Percentiles rank a stretch among this genome's conserved stretches.
phyloP scores from a whole-genome alignment of 192 early-diverging fungal genomes.

The Dissophora ornata region DNA sequence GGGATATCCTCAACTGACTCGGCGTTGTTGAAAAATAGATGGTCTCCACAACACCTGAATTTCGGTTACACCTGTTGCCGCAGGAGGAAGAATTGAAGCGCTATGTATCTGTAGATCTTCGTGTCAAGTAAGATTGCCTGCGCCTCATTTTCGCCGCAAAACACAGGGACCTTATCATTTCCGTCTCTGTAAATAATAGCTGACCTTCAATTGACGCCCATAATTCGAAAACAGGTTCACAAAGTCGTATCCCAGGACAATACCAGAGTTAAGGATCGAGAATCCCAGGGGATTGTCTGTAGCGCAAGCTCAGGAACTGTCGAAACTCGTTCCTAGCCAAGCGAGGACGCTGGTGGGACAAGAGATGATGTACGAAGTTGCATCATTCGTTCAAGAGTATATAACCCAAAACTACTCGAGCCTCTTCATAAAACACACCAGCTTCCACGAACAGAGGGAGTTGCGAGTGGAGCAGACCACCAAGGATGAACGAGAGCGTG shows the following conservation, averaged over 20 bases:
- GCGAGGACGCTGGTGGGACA: conserved; percentile 59
- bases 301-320: conserved; percentile 60
- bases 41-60: conserved; percentile 59
- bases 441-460: conserved; percentile 68
- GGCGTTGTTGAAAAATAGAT: conserved; percentile 32
- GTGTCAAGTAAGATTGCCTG: conserved; percentile 58
- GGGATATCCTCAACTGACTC: too few relatives aligned
- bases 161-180: too few relatives aligned
- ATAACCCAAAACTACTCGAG: conserved; percentile 67
- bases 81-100: conserved; percentile 58
- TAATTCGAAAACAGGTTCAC: conserved; percentile 62
- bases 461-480: conserved; percentile 60
- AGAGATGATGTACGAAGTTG: conserved; percentile 79
- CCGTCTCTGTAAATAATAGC: too few relatives aligned
- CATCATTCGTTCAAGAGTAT: conserved; percentile 66
- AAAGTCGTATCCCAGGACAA: conserved; percentile 72
- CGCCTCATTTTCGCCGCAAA: conserved; percentile 3
- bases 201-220: too few relatives aligned
- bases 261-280: conserved; percentile 67
- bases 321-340: conserved; percentile 41
- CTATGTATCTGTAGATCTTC: conserved; percentile 61
- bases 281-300: conserved; percentile 64
- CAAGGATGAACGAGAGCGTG: conserved; percentile 55
- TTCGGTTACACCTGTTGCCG: conserved; percentile 62
- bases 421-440: conserved; percentile 62